A percentile compares a stretch with the other conserved stretches of the same genome.
These are phyloP conservation scores for Claviceps digitariae DNA, from an alignment of 2,329 filamentous ascomycete genomes.

Conservation along the genomic window DNA sequence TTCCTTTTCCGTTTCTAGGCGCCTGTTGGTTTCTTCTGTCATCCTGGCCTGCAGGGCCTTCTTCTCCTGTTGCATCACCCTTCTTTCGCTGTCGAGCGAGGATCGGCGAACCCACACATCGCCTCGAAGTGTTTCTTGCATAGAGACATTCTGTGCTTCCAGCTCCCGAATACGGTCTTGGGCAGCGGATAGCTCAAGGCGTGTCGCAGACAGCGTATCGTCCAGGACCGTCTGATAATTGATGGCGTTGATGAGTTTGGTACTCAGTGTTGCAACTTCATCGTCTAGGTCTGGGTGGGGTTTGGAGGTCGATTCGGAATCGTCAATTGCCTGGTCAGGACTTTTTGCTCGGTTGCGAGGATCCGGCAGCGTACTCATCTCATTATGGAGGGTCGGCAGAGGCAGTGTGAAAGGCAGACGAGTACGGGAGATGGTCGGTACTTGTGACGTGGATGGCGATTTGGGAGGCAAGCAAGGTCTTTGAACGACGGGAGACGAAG, in stretches of 20 bases:
- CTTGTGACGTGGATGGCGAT: slow-evolving; percentile 22
- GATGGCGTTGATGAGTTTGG: slow-evolving; percentile 93
- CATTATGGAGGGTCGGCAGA: slow-evolving; percentile 34
- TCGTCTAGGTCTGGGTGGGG: slow-evolving; percentile 44
- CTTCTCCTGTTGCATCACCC: slow-evolving; percentile 45
- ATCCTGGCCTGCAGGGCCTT: slow-evolving; percentile 42
- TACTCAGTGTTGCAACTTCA: slow-evolving; percentile 82
- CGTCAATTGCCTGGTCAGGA: slow-evolving; percentile 22
- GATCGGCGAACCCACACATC: slow-evolving; percentile 65
- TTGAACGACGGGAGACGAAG: slow-evolving; percentile 21
- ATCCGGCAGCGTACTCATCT: slow-evolving; percentile 57
- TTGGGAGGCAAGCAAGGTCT: slow-evolving; percentile 21
- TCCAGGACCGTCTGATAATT: slow-evolving; percentile 91
- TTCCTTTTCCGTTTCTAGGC: slow-evolving; percentile 56
- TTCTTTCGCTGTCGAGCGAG: slow-evolving; percentile 60
- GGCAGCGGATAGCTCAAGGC: slow-evolving; percentile 68
- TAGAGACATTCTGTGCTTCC: slow-evolving; percentile 50
- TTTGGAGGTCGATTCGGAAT: slow-evolving; percentile 17
- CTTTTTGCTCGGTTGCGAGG: slow-evolving; percentile 41
- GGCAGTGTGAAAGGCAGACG: slow-evolving; percentile 16
- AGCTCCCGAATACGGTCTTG: slow-evolving; percentile 53
- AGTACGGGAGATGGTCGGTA: slow-evolving; percentile 26
- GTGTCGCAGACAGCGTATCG: slow-evolving; percentile 69
- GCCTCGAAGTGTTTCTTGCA: slow-evolving; percentile 57
- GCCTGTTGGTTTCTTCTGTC: slow-evolving; percentile 51